phyloP scores from a whole-genome alignment of 768 basidiomycete species.

The Leucogyrophana mollusca region DNA sequence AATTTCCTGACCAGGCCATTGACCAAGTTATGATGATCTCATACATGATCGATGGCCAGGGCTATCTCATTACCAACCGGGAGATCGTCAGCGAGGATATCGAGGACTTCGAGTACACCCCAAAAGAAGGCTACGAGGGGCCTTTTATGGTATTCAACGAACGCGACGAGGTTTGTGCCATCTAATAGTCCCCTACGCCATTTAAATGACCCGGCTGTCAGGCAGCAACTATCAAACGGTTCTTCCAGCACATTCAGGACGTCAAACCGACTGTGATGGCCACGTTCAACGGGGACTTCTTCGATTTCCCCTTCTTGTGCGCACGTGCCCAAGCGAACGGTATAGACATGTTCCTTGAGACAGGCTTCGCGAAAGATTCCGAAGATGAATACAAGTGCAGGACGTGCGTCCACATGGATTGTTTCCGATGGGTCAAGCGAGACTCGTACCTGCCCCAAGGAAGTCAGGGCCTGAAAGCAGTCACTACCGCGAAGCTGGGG shows the following conservation, averaged over 20 bases:
- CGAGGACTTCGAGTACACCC: slow-evolving; percentile 98
- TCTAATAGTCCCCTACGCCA: not conserved
- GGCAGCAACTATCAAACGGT: slow-evolving; percentile 79
- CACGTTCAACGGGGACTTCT: slow-evolving; percentile 98
- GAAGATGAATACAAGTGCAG: slow-evolving; percentile 96
- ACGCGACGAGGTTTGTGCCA: slow-evolving; percentile 70
- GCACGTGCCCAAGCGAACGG: slow-evolving; percentile 84
- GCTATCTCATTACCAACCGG: slow-evolving; percentile 95
- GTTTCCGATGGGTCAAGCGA: slow-evolving; percentile 99
- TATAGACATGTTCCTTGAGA: slow-evolving; percentile 96
- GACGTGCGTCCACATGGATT: slow-evolving; percentile 96
- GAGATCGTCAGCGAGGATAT: slow-evolving; percentile 98
- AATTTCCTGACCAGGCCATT: slow-evolving; percentile 93
- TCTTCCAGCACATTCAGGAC: slow-evolving; percentile 93
- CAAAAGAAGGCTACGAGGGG: slow-evolving; percentile 96
- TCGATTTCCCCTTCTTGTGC: slow-evolving; percentile 97
- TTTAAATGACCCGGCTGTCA: slow-evolving; percentile 28
- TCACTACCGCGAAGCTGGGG: slow-evolving; percentile 93
- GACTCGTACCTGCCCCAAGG: slow-evolving; percentile 99
- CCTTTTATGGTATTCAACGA: slow-evolving; percentile 97
- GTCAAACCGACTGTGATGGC: slow-evolving; percentile 96
- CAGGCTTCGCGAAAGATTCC: slow-evolving; percentile 84
- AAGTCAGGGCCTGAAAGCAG: slow-evolving; percentile 96
- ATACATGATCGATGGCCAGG: slow-evolving; percentile 98
- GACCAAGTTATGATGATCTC: slow-evolving; percentile 99